phyloP scores from a whole-genome alignment of 2,329 filamentous ascomycete genomes.

The Mollisia scopiformis region DNA sequence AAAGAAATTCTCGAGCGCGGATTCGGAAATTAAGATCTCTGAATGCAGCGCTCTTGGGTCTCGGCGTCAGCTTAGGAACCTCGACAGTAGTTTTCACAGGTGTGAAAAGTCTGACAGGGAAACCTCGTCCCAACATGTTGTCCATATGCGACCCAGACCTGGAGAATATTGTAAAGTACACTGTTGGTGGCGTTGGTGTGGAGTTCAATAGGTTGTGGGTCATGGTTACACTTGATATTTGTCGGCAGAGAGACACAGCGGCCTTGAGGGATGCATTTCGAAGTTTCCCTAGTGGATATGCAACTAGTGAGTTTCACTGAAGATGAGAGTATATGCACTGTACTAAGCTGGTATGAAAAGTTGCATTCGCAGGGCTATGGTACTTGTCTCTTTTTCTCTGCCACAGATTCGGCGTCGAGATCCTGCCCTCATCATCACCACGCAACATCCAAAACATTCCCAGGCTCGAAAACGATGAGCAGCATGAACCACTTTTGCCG shows the following conservation, averaged over 20 bases:
- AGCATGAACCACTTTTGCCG: background rate
- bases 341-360: background rate
- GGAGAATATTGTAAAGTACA: background rate
- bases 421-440: background rate
- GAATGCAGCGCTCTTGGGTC: slow-evolving; percentile 57
- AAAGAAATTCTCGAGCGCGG: background rate
- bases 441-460: background rate
- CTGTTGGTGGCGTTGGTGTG: background rate
- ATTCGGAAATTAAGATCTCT: background rate
- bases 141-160: background rate
- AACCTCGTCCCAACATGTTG: slow-evolving; percentile 59
- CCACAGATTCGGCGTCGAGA: background rate
- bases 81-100: slow-evolving; percentile 80
- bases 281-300: slow-evolving; percentile 2
- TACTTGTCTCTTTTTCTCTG: slow-evolving; percentile 2
- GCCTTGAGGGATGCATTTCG: background rate
- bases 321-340: background rate
- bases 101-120: slow-evolving; percentile 73
- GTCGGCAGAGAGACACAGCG: background rate
- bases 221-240: background rate
- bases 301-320: background rate
- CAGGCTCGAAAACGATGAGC: background rate
- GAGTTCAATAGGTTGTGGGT: slow-evolving; percentile 1
- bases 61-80: slow-evolving; percentile 70
- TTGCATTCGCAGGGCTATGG: background rate